Percentiles rank a stretch among this genome's conserved stretches.
phyloP scores from a whole-genome alignment of 2,329 filamentous ascomycete genomes.

The Diaporthe sp. region DNA sequence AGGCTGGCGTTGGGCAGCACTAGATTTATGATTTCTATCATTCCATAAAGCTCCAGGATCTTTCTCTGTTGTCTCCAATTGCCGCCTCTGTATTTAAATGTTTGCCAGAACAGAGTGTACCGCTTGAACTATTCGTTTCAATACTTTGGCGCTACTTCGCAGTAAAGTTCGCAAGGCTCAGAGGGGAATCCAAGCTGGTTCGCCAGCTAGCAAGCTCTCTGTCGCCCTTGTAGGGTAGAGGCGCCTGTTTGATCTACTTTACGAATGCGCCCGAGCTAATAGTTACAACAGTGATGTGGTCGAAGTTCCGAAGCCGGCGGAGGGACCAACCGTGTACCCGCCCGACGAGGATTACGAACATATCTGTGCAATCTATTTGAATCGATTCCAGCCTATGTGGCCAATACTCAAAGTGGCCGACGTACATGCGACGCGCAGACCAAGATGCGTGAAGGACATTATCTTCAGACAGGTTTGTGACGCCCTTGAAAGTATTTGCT shows the following conservation, averaged over 20 bases:
- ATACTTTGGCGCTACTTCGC: too few relatives aligned
- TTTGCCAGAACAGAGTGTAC: not conserved
- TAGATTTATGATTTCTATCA: not conserved
- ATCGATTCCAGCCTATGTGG: conserved; percentile 69
- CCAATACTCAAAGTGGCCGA: conserved; percentile 62
- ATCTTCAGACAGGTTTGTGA: conserved; percentile 60
- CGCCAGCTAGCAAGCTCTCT: not conserved
- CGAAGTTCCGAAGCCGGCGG: not conserved
- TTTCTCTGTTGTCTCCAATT: too few relatives aligned
- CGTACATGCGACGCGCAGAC: conserved; percentile 49
- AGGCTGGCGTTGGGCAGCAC: not conserved
- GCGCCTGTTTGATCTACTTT: too few relatives aligned
- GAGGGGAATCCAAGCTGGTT: too few relatives aligned
- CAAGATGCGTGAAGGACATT: conserved; percentile 49
- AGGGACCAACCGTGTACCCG: conserved; percentile 64
- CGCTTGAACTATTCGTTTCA: not conserved
- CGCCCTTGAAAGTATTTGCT: not conserved
- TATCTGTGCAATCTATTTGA: conserved; percentile 62
- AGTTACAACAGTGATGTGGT: not conserved
- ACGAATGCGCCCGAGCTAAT: not conserved
- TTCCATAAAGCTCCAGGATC: not conserved
- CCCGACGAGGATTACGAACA: conserved; percentile 61
- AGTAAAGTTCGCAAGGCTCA: not conserved
- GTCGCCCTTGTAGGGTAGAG: too few relatives aligned
- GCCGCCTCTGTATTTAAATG: too few relatives aligned